Percentiles rank a stretch among this genome's conserved stretches.
phyloP scores from a whole-genome alignment of 2,329 filamentous ascomycete genomes.

The Fusarium poae region DNA sequence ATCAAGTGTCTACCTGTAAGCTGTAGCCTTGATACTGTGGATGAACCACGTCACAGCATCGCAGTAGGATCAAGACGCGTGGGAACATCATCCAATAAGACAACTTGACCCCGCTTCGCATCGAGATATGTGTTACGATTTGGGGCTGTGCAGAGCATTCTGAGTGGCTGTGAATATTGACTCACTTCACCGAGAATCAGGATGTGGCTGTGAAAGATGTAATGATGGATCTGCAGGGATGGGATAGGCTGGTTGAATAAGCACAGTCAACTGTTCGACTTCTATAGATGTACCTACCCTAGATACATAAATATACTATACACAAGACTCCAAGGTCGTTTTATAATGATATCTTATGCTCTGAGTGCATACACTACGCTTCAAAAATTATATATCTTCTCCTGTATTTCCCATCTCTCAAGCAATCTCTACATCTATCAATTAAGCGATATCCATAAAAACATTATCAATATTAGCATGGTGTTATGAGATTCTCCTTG shows the following conservation, averaged over 20 bases:
- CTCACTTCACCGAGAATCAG: not conserved
- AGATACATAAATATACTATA: no score
- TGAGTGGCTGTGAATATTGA: not conserved
- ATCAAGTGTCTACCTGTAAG: not conserved
- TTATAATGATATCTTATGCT: no score
- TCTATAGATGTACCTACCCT: no score
- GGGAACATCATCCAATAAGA: not conserved
- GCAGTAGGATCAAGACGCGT: not conserved
- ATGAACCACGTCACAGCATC: not conserved
- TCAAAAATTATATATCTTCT: no score
- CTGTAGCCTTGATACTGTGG: not conserved
- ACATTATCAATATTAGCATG: not conserved
- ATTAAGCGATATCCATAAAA: no score
- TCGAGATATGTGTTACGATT: no score
- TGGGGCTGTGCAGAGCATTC: not conserved
- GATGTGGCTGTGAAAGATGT: not conserved
- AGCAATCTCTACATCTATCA: no score
- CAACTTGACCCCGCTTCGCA: not conserved
- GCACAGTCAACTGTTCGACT: no score
- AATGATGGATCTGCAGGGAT: not conserved
- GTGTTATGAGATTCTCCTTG: not conserved
- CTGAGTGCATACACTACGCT: no score
- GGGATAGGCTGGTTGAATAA: no score
- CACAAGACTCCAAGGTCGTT: no score
- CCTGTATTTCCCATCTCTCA: no score